Conservation (phyloP, 2,329 filamentous ascomycete genomes). For the Trichoderma simmonsii region DNA sequence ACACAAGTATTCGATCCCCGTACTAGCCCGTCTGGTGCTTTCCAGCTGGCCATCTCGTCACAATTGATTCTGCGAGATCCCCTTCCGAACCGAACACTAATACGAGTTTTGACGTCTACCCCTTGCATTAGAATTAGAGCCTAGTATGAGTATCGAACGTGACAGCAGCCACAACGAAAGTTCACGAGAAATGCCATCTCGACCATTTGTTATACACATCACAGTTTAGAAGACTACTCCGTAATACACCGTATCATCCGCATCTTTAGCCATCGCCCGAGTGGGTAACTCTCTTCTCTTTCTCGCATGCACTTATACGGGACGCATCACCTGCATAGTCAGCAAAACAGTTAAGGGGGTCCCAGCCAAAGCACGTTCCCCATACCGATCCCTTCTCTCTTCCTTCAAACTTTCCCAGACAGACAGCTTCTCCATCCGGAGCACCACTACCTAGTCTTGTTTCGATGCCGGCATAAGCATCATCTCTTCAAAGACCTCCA, state of each 20-base stretch:
- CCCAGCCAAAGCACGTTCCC: slow-evolving; percentile 10
- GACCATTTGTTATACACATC: neutral
- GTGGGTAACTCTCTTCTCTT: neutral
- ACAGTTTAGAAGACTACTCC: neutral
- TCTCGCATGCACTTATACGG: neutral
- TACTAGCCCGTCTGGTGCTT: neutral
- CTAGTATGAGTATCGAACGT: neutral
- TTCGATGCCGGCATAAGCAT: neutral
- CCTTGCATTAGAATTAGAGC: neutral
- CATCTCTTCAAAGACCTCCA: neutral
- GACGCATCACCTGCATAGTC: slow-evolving; percentile 8
- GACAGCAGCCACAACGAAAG: neutral
- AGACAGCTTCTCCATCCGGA: neutral
- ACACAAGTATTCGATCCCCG: neutral
- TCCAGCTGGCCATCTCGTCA: neutral
- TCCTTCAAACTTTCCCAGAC: neutral
- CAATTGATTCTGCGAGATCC: neutral
- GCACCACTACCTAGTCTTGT: neutral
- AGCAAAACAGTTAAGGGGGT: neutral
- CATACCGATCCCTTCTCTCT: slow-evolving; percentile 4
- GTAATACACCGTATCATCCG: neutral
- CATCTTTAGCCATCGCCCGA: neutral
- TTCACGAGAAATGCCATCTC: neutral
- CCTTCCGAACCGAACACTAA: slow-evolving; percentile 8
- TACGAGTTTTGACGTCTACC: slow-evolving; percentile 7